phyloP scores from a whole-genome alignment of 75 land plant genomes.

The Sequoia sempervirens region DNA sequence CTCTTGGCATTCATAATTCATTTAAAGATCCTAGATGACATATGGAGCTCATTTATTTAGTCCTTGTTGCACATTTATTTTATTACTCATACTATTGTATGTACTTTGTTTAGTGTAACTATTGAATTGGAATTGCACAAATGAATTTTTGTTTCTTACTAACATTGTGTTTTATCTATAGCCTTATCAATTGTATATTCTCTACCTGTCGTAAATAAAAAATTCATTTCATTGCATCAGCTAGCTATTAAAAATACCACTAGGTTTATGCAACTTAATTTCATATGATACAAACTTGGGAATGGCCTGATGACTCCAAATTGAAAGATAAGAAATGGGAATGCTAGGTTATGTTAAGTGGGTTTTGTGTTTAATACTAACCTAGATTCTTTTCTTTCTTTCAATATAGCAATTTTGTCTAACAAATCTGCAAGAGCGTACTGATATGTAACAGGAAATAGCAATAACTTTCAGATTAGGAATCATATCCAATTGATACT shows the following conservation, averaged over 20 bases:
- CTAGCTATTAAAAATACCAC: neutral
- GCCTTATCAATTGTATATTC: neutral
- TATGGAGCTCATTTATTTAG: neutral
- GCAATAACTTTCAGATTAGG: too few relatives aligned
- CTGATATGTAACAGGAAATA: too few relatives aligned
- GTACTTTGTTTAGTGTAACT: neutral
- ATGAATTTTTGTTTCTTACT: neutral
- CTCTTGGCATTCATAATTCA: neutral
- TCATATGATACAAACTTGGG: neutral
- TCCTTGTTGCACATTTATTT: neutral
- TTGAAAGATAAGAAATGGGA: too few relatives aligned
- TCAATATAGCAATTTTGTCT: too few relatives aligned
- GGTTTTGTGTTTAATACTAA: too few relatives aligned
- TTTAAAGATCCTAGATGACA: neutral
- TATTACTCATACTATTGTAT: neutral
- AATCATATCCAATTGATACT: too few relatives aligned
- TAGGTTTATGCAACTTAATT: neutral
- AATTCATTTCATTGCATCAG: neutral
- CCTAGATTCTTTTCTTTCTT: too few relatives aligned
- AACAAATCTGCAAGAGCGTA: too few relatives aligned
- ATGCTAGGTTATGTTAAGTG: too few relatives aligned
- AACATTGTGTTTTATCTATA: neutral
- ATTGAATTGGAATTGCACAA: neutral
- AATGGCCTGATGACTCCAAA: neutral
- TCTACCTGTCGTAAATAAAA: neutral